Evolutionary conservation across 176 grass and related monocot genomes (phyloP), one percentile per base, ranked within the genome.

Genomic region (Chrysopogon serrulatus): DNA sequence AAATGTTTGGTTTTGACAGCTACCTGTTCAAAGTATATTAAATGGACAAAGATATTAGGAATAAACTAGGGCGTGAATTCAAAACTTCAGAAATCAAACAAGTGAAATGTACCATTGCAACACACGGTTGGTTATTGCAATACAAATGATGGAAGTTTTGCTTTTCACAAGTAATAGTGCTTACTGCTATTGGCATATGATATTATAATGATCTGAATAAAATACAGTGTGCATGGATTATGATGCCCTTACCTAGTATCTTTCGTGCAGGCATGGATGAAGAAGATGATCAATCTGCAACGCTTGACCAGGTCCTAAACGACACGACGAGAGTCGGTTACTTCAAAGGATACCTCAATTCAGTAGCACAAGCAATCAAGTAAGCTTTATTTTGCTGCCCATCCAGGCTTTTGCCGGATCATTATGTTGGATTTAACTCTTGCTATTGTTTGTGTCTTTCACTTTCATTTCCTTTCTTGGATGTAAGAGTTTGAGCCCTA

Each of bases 181-280:
- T 28, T 53, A 42, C 34, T 6, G 28, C 16, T 21, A 81, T 9
- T 81, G 17, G 10, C 30, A 65, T 65, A 16, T 68, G 13, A 82
- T 82, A 43, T 73, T 71, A 43, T 72, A 4, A 23, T 28, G 14
- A 44, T 36, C 16, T 73, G 28, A 73, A 72, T 44, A 42, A 39
- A 34, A 26, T 32, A 60, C 12, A 4, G 41, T 19, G 16, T 17
- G n/a, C 2, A 37, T 86, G 28, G 10, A 27, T 60, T 2, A 45
- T 78, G 62, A 53, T 86, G 14, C n/a, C 19, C 48, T 88, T 74
- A 73, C 32, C 17, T 65, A 48, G 67, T 69, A 62, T 87, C 2
- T 69, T 79, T 45, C 31, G 17, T 83, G 15, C 68, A 99, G 96
- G 96, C 68, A 99, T 99, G 96, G 96, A 99, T 90, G 89, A 99